These are phyloP conservation scores for Exophiala sp. DNA, from an alignment of 2,329 filamentous ascomycete species.

Conservation along the genomic window DNA sequence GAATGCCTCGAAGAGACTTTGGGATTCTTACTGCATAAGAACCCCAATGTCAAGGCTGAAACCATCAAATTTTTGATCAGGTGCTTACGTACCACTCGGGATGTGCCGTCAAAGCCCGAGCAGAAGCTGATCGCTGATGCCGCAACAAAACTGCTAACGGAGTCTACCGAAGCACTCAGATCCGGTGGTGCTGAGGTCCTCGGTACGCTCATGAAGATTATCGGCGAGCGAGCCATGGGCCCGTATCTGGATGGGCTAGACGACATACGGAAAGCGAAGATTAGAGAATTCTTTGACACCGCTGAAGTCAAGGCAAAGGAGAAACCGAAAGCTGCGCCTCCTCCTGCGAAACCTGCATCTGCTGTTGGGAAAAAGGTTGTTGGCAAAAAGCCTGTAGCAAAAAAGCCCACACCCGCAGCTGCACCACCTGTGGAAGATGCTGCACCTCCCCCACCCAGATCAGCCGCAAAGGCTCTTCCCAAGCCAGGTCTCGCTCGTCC, in stretches of 20 bases:
- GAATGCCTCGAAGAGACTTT: constrained; percentile 91
- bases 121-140: constrained; percentile 81
- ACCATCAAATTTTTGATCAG: constrained; percentile 91
- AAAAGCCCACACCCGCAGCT: constrained; percentile 49
- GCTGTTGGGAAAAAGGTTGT: constrained; percentile 51
- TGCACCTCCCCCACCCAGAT: constrained; percentile 47
- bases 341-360: constrained; percentile 58
- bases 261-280: constrained; percentile 91
- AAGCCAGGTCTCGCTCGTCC: constrained; percentile 44
- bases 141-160: constrained; percentile 82
- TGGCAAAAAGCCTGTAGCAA: constrained; percentile 51
- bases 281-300: constrained; percentile 84
- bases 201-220: constrained; percentile 96
- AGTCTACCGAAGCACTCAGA: constrained; percentile 80
- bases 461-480: constrained; percentile 38
- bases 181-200: constrained; percentile 88
- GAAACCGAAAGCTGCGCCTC: constrained; percentile 74
- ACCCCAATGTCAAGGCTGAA: constrained; percentile 95
- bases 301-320: constrained; percentile 86
- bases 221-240: constrained; percentile 93
- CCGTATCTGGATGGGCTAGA: constrained; percentile 87
- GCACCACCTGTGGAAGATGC: constrained; percentile 56
- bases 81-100: constrained; percentile 75
- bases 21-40: constrained; percentile 85
- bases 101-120: constrained; percentile 80